These are phyloP conservation scores for Vanrija humicola DNA, from an alignment of 1,284 basidiomycete genomes.

Conservation along the genomic window DNA sequence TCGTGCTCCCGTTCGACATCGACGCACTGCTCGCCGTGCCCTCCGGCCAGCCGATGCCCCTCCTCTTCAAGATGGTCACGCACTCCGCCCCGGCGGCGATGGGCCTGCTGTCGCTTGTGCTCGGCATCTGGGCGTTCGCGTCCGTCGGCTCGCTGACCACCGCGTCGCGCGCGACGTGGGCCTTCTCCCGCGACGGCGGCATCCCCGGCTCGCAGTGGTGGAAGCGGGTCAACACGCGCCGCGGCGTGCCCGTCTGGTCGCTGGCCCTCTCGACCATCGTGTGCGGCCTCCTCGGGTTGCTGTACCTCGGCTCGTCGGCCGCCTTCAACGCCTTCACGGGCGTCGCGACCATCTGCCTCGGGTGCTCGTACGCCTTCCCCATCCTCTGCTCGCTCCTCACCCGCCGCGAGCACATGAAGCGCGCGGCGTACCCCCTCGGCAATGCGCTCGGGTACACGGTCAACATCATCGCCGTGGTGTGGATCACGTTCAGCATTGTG, in stretches of 20 bases:
- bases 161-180: not conserved
- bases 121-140: constrained; percentile 51
- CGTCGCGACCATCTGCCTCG: constrained; percentile 42
- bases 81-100: constrained; percentile 48
- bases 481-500: constrained; percentile 19
- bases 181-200: constrained; percentile 49
- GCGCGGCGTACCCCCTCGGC: constrained; percentile 41
- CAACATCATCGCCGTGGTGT: constrained; percentile 31
- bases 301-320: constrained; percentile 39
- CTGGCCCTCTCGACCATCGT: constrained; percentile 45
- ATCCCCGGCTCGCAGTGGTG: constrained; percentile 42
- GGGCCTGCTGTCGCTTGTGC: constrained; percentile 50
- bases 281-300: constrained; percentile 42
- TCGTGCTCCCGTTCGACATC: constrained; percentile 43
- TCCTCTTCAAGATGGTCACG: constrained; percentile 49
- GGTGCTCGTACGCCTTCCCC: constrained; percentile 46
- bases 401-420: constrained; percentile 39
- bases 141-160: constrained; percentile 49
- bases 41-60: constrained; percentile 49
- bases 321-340: constrained; percentile 41
- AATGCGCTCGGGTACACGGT: constrained; percentile 40
- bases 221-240: constrained; percentile 36
- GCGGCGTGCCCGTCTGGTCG: constrained; percentile 46
- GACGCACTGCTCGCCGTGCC: constrained; percentile 44
- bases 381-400: constrained; percentile 46